A percentile compares a stretch with the other conserved stretches of the same genome.
These are phyloP conservation scores for Pugionium dolabratum DNA, from an alignment of 345 rosid genomes.

Conservation along the genomic window DNA sequence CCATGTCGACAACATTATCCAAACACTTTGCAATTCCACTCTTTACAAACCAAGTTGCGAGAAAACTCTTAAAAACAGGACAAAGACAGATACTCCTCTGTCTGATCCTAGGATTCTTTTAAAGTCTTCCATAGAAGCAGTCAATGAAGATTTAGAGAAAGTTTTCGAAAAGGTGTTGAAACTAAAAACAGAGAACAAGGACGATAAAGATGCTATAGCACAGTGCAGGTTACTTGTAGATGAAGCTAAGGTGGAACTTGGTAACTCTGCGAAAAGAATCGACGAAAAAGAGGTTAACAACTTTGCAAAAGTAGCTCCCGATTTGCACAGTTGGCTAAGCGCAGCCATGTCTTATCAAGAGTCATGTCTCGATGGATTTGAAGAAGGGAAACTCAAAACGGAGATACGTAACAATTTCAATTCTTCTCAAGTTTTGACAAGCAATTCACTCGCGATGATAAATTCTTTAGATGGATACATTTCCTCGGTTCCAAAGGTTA, in stretches of 20 bases:
- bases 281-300: constrained; percentile 34
- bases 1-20: constrained; percentile 43
- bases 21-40: constrained; percentile 53
- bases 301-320: constrained; percentile 33
- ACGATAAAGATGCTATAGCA: constrained; percentile 60
- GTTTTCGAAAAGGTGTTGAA: constrained; percentile 42
- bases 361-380: constrained; percentile 77
- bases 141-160: constrained; percentile 42
- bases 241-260: constrained; percentile 62
- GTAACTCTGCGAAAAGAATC: constrained; percentile 32
- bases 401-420: constrained; percentile 52
- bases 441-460: constrained; percentile 74
- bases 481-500: constrained; percentile 20
- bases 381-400: constrained; percentile 61
- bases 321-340: constrained; percentile 69
- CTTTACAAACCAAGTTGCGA: constrained; percentile 54
- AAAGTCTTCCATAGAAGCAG: constrained; percentile 52
- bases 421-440: constrained; percentile 53
- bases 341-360: constrained; percentile 83
- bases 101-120: constrained; percentile 52
- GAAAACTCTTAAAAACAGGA: constrained; percentile 43
- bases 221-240: constrained; percentile 57
- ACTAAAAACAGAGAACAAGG: constrained; percentile 42
- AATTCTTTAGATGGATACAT: constrained; percentile 40
- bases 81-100: constrained; percentile 29